Evolutionary conservation across 1,284 basidiomycete genomes (phyloP).

Genomic region (Trichosporon faecale): DNA sequence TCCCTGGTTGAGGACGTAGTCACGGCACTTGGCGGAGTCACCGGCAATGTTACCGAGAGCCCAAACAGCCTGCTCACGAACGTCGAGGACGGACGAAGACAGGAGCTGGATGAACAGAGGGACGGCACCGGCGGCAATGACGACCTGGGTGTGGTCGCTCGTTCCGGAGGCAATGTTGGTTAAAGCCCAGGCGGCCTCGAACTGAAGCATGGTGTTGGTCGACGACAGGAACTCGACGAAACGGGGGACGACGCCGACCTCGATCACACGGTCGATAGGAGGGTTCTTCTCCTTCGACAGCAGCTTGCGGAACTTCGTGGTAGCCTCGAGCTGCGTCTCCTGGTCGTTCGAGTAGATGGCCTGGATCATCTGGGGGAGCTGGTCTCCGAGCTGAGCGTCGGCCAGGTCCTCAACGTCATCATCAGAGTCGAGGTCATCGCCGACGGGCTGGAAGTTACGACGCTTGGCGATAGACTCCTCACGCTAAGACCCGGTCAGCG

Average conservation of each 20-base stretch:
- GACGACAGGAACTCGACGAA: slow-evolving; percentile 92
- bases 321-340: slow-evolving; percentile 90
- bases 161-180: slow-evolving; percentile 99
- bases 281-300: slow-evolving; percentile 99
- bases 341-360: slow-evolving; percentile 90
- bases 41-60: slow-evolving; percentile 95
- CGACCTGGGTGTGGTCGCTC: slow-evolving; percentile 96
- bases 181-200: slow-evolving; percentile 98
- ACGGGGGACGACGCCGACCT: slow-evolving; percentile 93
- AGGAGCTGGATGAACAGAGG: slow-evolving; percentile 96
- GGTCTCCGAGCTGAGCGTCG: slow-evolving; percentile 51
- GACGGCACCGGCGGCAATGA: slow-evolving; percentile 90
- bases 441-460: slow-evolving; percentile 77
- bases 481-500: slow-evolving; percentile 52
- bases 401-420: slow-evolving; percentile 65
- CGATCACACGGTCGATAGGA: slow-evolving; percentile 98
- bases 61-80: slow-evolving; percentile 96
- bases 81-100: slow-evolving; percentile 78
- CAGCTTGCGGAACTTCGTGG: slow-evolving; percentile 92
- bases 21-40: slow-evolving; percentile 88
- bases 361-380: slow-evolving; percentile 73
- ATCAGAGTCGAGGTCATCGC: slow-evolving; percentile 70
- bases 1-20: slow-evolving; percentile 65
- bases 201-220: slow-evolving; percentile 92
- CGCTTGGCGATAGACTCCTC: slow-evolving; percentile 97